Evolutionary conservation across 768 basidiomycete genomes (phyloP).

Genomic region (Crassisporium funariophilum): DNA sequence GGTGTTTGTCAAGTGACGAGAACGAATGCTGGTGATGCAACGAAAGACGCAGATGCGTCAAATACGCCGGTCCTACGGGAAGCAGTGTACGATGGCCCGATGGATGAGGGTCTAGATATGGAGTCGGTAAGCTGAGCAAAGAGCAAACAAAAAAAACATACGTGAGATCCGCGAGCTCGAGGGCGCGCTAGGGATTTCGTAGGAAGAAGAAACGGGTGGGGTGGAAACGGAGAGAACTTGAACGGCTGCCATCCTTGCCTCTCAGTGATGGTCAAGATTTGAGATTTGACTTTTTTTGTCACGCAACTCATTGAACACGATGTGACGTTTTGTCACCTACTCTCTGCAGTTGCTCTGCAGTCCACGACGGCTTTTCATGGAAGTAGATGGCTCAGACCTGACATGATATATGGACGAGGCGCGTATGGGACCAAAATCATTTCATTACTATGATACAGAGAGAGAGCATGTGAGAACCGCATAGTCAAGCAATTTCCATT

Average conservation of each 20-base stretch:
- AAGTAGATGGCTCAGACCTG: not conserved
- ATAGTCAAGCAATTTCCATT: constrained; percentile 24
- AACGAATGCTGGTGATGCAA: constrained; percentile 79
- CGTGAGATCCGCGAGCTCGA: constrained; percentile 31
- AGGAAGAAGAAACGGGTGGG: constrained; percentile 25
- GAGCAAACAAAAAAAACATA: constrained; percentile 10
- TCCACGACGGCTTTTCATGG: not conserved
- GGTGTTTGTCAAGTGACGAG: constrained; percentile 75
- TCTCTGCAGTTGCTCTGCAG: not conserved
- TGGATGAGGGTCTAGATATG: constrained; percentile 34
- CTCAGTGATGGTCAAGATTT: not conserved
- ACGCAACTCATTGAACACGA: not conserved
- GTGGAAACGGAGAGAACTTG: constrained; percentile 27
- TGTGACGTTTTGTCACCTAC: no score
- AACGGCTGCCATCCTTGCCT: constrained; percentile 26
- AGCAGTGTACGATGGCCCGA: constrained; percentile 56
- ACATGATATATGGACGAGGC: not conserved
- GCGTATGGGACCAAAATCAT: not conserved
- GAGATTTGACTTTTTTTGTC: not conserved
- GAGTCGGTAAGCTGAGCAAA: not conserved
- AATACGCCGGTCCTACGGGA: constrained; percentile 87
- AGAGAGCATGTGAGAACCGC: constrained; percentile 16
- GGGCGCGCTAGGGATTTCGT: constrained; percentile 25
- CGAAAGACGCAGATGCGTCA: constrained; percentile 77
- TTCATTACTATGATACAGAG: not conserved